These are phyloP conservation scores for Phytophthora idaei DNA, from an alignment of 352 stramenopile genomes.

Conservation along the genomic window DNA sequence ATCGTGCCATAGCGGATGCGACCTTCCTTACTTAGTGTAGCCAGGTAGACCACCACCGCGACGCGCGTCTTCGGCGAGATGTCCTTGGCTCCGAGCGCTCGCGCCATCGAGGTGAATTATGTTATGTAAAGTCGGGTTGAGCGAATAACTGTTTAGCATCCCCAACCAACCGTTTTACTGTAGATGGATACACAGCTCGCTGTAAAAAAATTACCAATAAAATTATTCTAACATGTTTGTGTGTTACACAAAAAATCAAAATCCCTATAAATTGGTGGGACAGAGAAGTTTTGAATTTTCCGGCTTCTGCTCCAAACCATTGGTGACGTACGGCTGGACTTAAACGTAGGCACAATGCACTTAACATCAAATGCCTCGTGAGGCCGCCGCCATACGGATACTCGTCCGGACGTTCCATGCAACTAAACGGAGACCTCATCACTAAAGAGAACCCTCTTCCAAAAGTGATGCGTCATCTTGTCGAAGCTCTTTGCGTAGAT, in stretches of 20 bases:
- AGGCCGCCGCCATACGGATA: too few species aligned
- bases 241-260: conserved; percentile 12
- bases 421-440: too few species aligned
- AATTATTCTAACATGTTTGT: conserved; percentile 3
- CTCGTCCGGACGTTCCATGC: too few species aligned
- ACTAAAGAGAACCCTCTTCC: too few species aligned
- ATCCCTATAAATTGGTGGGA: conserved; percentile 4
- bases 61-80: conserved; percentile 3
- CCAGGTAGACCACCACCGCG: conserved; percentile 6
- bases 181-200: neutral
- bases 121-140: neutral
- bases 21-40: conserved; percentile 7
- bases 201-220: neutral
- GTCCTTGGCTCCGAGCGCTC: conserved; percentile 2
- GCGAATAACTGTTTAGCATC: neutral
- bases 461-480: too few species aligned
- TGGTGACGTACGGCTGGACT: too few species aligned
- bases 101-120: neutral
- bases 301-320: too few species aligned
- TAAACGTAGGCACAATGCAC: too few species aligned
- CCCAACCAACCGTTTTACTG: conserved; percentile 1
- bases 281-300: conserved; percentile 2
- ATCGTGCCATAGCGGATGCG: conserved; percentile 1
- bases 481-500: too few species aligned
- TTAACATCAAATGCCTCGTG: too few species aligned